These are phyloP conservation scores for Sarocladium oryzae DNA, from an alignment of 2,329 filamentous ascomycete genomes.

Conservation along the genomic window DNA sequence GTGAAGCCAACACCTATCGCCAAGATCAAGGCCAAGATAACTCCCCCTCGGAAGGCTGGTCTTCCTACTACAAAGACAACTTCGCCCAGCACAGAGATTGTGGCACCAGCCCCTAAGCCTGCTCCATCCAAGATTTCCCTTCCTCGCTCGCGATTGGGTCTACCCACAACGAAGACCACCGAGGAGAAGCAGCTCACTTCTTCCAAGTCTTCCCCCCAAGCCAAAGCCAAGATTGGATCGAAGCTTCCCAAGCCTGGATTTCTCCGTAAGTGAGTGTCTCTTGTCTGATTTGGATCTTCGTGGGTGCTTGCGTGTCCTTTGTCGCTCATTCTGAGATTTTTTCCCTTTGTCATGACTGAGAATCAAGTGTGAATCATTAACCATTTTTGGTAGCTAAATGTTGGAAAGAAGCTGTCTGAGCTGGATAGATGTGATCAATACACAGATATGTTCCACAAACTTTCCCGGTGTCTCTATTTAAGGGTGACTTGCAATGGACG, in stretches of 20 bases:
- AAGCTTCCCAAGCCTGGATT: conserved; percentile 3
- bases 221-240: not conserved
- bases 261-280: not conserved
- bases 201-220: not conserved
- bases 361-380: no score
- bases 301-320: not conserved
- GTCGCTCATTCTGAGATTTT: not conserved
- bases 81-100: not conserved
- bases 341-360: not conserved
- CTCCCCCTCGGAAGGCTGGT: not conserved
- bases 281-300: not conserved
- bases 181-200: not conserved
- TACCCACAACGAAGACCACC: not conserved
- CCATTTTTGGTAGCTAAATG: conserved; percentile 12
- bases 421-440: no score
- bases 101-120: not conserved
- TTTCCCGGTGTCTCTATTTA: no score
- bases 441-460: no score
- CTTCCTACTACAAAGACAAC: not conserved
- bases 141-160: not conserved
- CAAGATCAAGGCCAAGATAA: not conserved
- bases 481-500: no score
- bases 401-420: not conserved
- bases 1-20: not conserved
- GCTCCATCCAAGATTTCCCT: not conserved